Base-by-base conservation (phyloP, 345 rosid genomes). In the Eucalyptus regnans region DNA sequence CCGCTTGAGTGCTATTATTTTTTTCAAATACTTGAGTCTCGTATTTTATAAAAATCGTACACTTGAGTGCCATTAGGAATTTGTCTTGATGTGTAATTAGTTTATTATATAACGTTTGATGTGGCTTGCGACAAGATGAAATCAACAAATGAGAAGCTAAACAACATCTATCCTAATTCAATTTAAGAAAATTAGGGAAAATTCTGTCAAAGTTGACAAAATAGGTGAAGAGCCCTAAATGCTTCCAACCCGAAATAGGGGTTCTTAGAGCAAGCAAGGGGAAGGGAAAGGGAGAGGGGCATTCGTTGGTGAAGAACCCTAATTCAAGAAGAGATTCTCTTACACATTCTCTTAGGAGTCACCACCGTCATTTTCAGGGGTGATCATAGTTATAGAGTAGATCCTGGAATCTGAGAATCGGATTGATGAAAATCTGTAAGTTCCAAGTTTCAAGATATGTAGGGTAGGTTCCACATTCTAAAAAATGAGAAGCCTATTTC, bases 361-460 rank as follows among this genome's bases (percentile, higher is more conserved):
- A 23, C 29, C 29, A 23, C 0, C 9, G 23, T 52, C 56, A 52
- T 7, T 18, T 0, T 51, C 2, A 7, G 0, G 4, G 54, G 10
- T 7, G 25, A 52, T 52, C 58, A 18, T 18, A 0, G 25, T 52
- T 18, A 0, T 52, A 18, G 5, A 0, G 2, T 52, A 52, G 10
- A 52, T 0, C 58, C 0, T 52, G 0, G 2, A 52, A 52, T 0
- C 4, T 52, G 10, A 52, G 0, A 52, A 18, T 0, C 0, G 0
- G 58, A 52, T 52, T 0, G 25, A 0, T 52, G 25, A 52, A 0
- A 52, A 52, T 9, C 2, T 52, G 0, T 52, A 52, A 18, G 0
- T 52, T 52, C 1, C 0, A 18, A 52, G 25, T 52, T 52, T 0
- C 0, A 52, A 52, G 9, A 52, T 52, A 52, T 52, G 4, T 18